These are phyloP conservation scores for Fusarium nanum DNA, from an alignment of 2,329 filamentous ascomycete genomes.

Conservation along the genomic window DNA sequence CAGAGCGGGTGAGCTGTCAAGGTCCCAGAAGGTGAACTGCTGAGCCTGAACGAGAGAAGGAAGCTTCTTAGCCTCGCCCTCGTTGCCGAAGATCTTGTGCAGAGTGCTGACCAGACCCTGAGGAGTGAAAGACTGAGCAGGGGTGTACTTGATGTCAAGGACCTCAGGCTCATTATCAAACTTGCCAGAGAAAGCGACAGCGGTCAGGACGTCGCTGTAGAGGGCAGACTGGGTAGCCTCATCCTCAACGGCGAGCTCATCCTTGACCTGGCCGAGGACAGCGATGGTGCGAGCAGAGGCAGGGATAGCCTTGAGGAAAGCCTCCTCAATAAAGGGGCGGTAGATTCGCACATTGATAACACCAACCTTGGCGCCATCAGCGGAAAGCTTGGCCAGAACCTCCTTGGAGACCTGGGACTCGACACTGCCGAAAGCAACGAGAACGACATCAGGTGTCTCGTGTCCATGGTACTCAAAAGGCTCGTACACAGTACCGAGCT, in stretches of 20 bases:
- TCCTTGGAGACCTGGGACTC: conserved; percentile 89
- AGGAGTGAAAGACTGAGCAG: conserved; percentile 68
- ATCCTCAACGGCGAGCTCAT: conserved; percentile 79
- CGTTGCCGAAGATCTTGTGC: conserved; percentile 64
- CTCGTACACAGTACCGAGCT: conserved; percentile 92
- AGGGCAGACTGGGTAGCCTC: conserved; percentile 82
- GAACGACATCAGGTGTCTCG: conserved; percentile 78
- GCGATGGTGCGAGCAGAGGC: conserved; percentile 79
- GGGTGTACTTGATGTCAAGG: conserved; percentile 90
- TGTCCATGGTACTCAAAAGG: conserved; percentile 96
- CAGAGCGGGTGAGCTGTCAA: conserved; percentile 77
- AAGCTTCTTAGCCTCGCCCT: conserved; percentile 59
- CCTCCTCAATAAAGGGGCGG: conserved; percentile 93
- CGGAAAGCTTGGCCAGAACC: conserved; percentile 77
- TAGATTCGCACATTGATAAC: conserved; percentile 94
- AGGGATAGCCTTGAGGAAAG: conserved; percentile 86
- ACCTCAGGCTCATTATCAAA: conserved; percentile 73
- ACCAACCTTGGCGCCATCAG: conserved; percentile 81
- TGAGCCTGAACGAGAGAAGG: conserved; percentile 68
- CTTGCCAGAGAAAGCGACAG: conserved; percentile 81
- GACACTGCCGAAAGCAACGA: conserved; percentile 92
- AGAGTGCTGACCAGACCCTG: conserved; percentile 64
- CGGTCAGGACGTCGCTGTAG: conserved; percentile 90
- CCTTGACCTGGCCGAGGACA: conserved; percentile 88
- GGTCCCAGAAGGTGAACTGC: conserved; percentile 95